Percentiles rank a stretch among this genome's conserved stretches.
Evolutionary conservation across 345 rosid species (phyloP).

Genomic region (Mallotus nudiflorus): DNA sequence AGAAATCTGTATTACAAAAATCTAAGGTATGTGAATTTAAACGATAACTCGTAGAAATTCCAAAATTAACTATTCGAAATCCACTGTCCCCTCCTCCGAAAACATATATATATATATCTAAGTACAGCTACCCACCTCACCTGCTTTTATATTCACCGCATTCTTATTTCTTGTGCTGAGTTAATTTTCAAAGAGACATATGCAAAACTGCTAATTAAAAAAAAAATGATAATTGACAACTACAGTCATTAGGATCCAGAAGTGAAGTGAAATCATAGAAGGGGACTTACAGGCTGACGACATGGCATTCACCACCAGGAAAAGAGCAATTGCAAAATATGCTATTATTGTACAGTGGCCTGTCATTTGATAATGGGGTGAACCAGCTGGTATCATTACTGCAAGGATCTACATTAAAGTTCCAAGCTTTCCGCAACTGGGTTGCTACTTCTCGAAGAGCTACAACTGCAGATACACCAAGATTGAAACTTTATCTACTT

Average conservation of each 20-base stretch:
- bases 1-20: conserved; percentile 2
- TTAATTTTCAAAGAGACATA: no score
- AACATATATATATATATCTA: no score
- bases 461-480: not conserved
- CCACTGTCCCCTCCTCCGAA: no score
- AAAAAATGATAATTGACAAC: no score
- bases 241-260: no score
- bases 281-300: not conserved
- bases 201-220: no score
- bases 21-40: not conserved
- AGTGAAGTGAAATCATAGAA: not conserved
- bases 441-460: conserved; percentile 3
- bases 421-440: conserved; percentile 10
- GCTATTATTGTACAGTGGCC: not conserved
- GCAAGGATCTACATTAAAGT: not conserved
- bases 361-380: not conserved
- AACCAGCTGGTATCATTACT: conserved; percentile 3
- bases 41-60: no score
- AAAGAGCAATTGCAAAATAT: not conserved
- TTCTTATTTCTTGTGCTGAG: not conserved
- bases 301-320: not conserved
- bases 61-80: no score
- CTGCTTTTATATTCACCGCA: not conserved
- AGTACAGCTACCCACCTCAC: no score
- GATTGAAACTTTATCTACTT: not conserved